Evolutionary conservation across 1,139 yeast genomes (phyloP), one percentile per base, ranked within the genome.

Genomic region (Zygosaccharomyces pseudobailii): DNA sequence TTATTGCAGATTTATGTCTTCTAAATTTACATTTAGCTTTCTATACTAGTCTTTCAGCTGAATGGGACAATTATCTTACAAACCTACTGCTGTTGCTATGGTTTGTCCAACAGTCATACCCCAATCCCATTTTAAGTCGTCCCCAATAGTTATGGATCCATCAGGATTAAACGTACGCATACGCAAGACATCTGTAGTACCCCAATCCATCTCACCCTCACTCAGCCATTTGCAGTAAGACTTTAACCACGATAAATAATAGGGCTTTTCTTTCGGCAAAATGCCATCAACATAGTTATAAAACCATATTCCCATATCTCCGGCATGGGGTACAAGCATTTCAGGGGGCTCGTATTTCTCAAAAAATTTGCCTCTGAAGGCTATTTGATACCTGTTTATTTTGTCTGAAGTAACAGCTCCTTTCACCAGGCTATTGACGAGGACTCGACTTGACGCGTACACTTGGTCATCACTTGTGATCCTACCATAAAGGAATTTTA

Each of bases 401-500:
- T 59, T 49, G 4, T 57, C 52, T 28, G 48, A 44, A 3, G 71
- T 69, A 45, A 50, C 45, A 5, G 51, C 51, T n/a, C 43, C 43
- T 13, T 27, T 30, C 13, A 46, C 36, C 42, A 50, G 42, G 20
- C 44, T 56, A 25, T 63, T 55, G 6, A 71, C 49, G 36, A 68
- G 62, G 1, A 71, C 68, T 47, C 75, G 58, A 4, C 63, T 50
- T 1, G 74, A 67, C 3, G 68, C 66, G 45, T 70, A 68, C 5
- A 71, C 73, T 51, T 71, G 75, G 22, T 70, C 63, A 51, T 71
- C 75, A 31, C 69, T 63, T 41, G 70, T 64, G 17, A 71, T 70
- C 5, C 50, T 49, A 10, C 75, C 75, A 53, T 48, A 50, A 10
- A 42, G 62, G 57, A 9, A 48, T 35, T 58, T 51, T 32, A 66